These are phyloP conservation scores for Marasmius sp. DNA, from an alignment of 1,284 basidiomycete species.

Conservation along the genomic window DNA sequence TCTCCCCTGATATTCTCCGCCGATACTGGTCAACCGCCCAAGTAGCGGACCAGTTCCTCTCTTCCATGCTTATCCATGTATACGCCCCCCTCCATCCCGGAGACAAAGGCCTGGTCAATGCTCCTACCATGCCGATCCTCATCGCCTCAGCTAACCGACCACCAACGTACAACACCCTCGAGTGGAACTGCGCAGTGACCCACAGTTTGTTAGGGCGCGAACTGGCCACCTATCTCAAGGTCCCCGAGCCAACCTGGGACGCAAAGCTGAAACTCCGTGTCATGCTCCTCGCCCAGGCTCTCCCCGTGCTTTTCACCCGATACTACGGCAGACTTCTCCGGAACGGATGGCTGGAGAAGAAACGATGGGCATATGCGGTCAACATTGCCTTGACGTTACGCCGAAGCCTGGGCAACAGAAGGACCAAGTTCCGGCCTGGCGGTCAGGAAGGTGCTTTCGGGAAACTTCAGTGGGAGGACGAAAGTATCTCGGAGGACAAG, in stretches of 20 bases:
- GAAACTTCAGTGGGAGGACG: conserved; percentile 26
- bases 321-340: conserved; percentile 28
- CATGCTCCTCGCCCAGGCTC: conserved; percentile 25
- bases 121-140: conserved; percentile 45
- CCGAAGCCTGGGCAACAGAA: conserved; percentile 30
- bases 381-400: conserved; percentile 30
- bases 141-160: conserved; percentile 37
- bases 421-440: conserved; percentile 16
- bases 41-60: conserved; percentile 38
- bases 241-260: conserved; percentile 24
- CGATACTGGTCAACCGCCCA: conserved; percentile 32
- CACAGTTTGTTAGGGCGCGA: conserved; percentile 34
- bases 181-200: conserved; percentile 37
- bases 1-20: conserved; percentile 36
- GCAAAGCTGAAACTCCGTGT: conserved; percentile 21
- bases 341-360: conserved; percentile 28
- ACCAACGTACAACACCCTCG: conserved; percentile 35
- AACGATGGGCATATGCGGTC: conserved; percentile 27
- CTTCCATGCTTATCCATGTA: conserved; percentile 36
- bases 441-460: conserved; percentile 20
- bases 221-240: conserved; percentile 31
- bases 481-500: conserved; percentile 27
- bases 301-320: conserved; percentile 31
- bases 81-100: conserved; percentile 26
- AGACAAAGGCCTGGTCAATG: conserved; percentile 10